Conservation (phyloP, 768 basidiomycete genomes). For the Cytidiella melzeri region DNA sequence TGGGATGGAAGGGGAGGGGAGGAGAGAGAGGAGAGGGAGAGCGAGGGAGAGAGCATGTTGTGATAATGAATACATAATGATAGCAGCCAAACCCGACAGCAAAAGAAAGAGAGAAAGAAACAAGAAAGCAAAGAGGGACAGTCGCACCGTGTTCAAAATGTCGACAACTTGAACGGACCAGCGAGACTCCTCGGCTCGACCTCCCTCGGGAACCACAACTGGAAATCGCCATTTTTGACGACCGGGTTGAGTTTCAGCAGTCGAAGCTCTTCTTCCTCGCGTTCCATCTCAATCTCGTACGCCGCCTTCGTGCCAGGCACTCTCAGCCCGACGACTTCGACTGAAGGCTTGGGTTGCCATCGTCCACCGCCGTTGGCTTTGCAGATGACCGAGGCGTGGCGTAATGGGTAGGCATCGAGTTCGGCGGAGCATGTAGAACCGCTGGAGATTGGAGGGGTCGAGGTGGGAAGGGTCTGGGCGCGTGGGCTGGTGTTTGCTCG, state of each 20-base stretch:
- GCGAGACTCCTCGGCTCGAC: conserved; percentile 38
- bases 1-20: not conserved
- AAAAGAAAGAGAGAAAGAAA: not conserved
- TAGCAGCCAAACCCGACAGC: not conserved
- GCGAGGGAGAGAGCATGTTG: not conserved
- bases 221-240: conserved; percentile 63
- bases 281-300: conserved; percentile 67
- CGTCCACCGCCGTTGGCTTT: conserved; percentile 77
- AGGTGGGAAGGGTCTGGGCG: conserved; percentile 20
- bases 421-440: conserved; percentile 12
- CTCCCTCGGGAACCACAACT: conserved; percentile 53
- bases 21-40: not conserved
- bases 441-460: conserved; percentile 11
- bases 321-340: conserved; percentile 39
- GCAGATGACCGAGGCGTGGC: conserved; percentile 59
- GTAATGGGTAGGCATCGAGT: conserved; percentile 68
- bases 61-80: not conserved
- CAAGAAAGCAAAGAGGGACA: not conserved
- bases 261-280: conserved; percentile 50
- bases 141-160: conserved; percentile 36
- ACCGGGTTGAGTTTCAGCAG: conserved; percentile 53
- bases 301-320: conserved; percentile 63
- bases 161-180: conserved; percentile 50
- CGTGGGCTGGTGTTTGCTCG: conserved; percentile 31
- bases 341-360: conserved; percentile 62